A percentile compares a stretch with the other conserved stretches of the same genome.
These are phyloP conservation scores for Elsinoe fawcettii DNA, from an alignment of 2,329 filamentous ascomycete genomes.

Conservation along the genomic window DNA sequence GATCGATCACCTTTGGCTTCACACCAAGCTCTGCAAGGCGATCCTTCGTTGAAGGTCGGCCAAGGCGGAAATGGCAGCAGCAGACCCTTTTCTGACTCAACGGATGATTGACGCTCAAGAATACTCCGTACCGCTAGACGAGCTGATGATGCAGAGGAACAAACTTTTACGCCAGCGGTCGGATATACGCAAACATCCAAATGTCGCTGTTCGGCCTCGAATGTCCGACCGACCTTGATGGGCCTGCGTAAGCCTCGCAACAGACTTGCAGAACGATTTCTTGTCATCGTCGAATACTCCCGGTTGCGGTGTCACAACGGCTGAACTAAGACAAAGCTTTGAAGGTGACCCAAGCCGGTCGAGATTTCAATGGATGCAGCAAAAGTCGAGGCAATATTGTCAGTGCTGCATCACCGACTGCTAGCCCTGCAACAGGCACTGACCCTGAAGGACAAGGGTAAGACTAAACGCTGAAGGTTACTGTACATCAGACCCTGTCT, in stretches of 20 bases:
- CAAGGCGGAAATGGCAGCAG: conserved; percentile 14
- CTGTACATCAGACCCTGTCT: conserved; percentile 10
- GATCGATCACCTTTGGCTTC: neutral
- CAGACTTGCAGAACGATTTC: conserved; percentile 5
- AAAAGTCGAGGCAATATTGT: conserved; percentile 11
- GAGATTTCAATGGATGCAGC: conserved; percentile 6
- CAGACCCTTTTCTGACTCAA: conserved; percentile 12
- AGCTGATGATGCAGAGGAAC: neutral
- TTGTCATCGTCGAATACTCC: conserved; percentile 14
- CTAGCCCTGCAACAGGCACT: conserved; percentile 5
- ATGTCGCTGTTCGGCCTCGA: neutral
- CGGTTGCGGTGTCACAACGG: conserved; percentile 12
- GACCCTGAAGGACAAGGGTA: conserved; percentile 11
- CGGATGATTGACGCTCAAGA: conserved; percentile 5
- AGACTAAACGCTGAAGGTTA: conserved; percentile 13
- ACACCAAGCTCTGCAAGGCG: neutral
- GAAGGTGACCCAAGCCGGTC: neutral
- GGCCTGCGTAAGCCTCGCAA: conserved; percentile 7
- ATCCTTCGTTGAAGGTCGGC: conserved; percentile 11
- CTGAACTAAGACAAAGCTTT: conserved; percentile 12
- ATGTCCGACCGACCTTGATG: neutral
- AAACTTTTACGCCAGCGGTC: neutral
- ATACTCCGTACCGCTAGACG: neutral
- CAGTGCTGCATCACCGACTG: conserved; percentile 13
- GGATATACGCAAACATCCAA: neutral